A percentile compares a stretch with the other conserved stretches of the same genome.
These are phyloP conservation scores for Pisolithus tinctorius DNA, from an alignment of 768 basidiomycete genomes.

Conservation along the genomic window DNA sequence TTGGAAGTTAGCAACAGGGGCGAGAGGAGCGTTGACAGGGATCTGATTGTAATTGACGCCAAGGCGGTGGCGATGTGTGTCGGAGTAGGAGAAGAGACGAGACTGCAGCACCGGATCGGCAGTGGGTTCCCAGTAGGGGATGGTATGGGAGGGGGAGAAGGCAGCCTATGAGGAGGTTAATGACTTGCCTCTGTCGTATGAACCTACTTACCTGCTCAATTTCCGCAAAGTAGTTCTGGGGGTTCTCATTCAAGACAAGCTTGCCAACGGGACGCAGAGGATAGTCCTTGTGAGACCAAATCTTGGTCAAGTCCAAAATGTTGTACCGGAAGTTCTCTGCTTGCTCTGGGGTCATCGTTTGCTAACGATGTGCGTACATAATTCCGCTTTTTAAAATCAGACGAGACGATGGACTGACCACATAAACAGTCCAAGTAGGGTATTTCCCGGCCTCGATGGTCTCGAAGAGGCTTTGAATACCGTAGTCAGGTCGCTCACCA, in stretches of 20 bases:
- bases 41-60: conserved; percentile 79
- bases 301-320: conserved; percentile 84
- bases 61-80: conserved; percentile 81
- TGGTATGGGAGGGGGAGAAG: conserved; percentile 81
- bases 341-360: conserved; percentile 91
- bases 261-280: conserved; percentile 89
- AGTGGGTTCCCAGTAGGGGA: conserved; percentile 86
- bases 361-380: conserved; percentile 33
- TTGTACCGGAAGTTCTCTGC: conserved; percentile 90
- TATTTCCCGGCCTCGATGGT: conserved; percentile 74
- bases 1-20: conserved; percentile 84
- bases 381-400: conserved; percentile 2
- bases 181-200: conserved; percentile 12
- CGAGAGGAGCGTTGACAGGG: conserved; percentile 77
- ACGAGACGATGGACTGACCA: conserved; percentile 40
- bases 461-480: conserved; percentile 69
- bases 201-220: conserved; percentile 72
- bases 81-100: conserved; percentile 91
- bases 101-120: conserved; percentile 92
- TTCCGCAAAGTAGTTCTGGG: conserved; percentile 89
- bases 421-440: conserved; percentile 86
- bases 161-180: conserved; percentile 40
- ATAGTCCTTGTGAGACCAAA: conserved; percentile 84
- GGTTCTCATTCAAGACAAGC: conserved; percentile 72
- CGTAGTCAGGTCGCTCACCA: conserved; percentile 81